A percentile compares a stretch with the other conserved stretches of the same genome.
These are phyloP conservation scores for Yamadazyma triangularis DNA, from an alignment of 1,139 yeast genomes.

Conservation along the genomic window DNA sequence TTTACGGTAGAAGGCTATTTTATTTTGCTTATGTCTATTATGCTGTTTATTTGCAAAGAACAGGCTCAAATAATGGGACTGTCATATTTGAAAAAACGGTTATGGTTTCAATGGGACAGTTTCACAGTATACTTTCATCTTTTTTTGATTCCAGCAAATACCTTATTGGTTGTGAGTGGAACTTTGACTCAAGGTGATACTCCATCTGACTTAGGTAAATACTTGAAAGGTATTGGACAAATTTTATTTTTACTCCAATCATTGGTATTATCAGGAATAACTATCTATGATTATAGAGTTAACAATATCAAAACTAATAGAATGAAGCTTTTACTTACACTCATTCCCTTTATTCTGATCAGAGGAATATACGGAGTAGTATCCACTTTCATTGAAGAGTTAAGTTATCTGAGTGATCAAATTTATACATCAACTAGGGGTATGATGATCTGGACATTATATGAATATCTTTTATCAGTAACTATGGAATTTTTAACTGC, in stretches of 20 bases:
- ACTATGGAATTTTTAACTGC: constrained; percentile 25
- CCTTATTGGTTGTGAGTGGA: constrained; percentile 30
- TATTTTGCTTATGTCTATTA: constrained; percentile 23
- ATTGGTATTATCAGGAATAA: constrained; percentile 12
- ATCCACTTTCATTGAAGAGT: constrained; percentile 21
- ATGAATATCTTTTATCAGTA: constrained; percentile 31
- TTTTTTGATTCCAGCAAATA: constrained; percentile 30
- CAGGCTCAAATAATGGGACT: constrained; percentile 11
- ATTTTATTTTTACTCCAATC: constrained; percentile 22
- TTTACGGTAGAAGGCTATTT: constrained; percentile 39
- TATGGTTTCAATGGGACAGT: too few relatives aligned
- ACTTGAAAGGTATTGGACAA: constrained; percentile 26
- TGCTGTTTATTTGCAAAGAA: constrained; percentile 23
- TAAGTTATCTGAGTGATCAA: constrained; percentile 24
- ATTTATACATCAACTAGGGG: constrained; percentile 22
- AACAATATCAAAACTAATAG: constrained; percentile 15
- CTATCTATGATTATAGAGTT: constrained; percentile 13
- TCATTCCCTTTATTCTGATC: constrained; percentile 21
- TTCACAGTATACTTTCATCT: constrained; percentile 16
- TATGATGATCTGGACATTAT: constrained; percentile 18
- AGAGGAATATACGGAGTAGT: constrained; percentile 30
- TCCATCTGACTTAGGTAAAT: constrained; percentile 19
- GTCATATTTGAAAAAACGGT: too few relatives aligned
- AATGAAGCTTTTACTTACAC: constrained; percentile 11
- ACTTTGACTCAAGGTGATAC: constrained; percentile 23